These are phyloP conservation scores for Leccinum sublutescens DNA, from an alignment of 768 basidiomycete genomes.

Conservation along the genomic window DNA sequence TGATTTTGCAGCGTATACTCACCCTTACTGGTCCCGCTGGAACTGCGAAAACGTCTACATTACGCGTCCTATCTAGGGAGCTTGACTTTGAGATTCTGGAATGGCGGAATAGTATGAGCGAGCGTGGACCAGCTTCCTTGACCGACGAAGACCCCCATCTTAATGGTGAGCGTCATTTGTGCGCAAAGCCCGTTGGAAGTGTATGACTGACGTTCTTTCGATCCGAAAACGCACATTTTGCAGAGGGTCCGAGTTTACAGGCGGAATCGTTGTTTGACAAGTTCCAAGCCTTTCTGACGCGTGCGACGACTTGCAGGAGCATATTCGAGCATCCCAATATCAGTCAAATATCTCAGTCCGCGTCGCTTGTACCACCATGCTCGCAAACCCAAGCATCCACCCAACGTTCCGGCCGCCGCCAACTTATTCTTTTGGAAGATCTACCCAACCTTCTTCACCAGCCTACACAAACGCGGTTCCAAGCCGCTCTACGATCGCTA, in stretches of 20 bases:
- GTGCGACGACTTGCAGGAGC: slow-evolving; percentile 59
- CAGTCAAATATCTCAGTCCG: slow-evolving; percentile 8
- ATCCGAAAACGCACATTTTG: not conserved
- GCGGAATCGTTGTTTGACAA: slow-evolving; percentile 51
- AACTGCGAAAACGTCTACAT: slow-evolving; percentile 83
- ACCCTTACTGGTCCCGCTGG: slow-evolving; percentile 88
- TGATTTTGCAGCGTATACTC: slow-evolving; percentile 68
- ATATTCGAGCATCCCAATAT: slow-evolving; percentile 38
- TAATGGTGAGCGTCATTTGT: slow-evolving; percentile 9
- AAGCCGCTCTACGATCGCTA: slow-evolving; percentile 61
- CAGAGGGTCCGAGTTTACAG: slow-evolving; percentile 16
- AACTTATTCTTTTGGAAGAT: slow-evolving; percentile 81
- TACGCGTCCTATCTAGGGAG: slow-evolving; percentile 72
- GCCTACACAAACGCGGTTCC: slow-evolving; percentile 68
- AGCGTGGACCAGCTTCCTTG: slow-evolving; percentile 31
- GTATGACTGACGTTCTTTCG: no score
- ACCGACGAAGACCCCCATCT: slow-evolving; percentile 18
- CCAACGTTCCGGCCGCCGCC: slow-evolving; percentile 34
- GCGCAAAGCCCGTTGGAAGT: not conserved
- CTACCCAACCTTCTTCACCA: slow-evolving; percentile 86
- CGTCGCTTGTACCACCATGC: not conserved
- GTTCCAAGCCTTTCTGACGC: slow-evolving; percentile 72
- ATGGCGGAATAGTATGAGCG: slow-evolving; percentile 73
- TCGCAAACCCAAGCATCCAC: slow-evolving; percentile 4
- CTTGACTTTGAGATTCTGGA: slow-evolving; percentile 80